Evolutionary conservation across 306 rosid genomes (phyloP), one percentile per base, ranked within the genome.

Genomic region (Prunus dulcis): DNA sequence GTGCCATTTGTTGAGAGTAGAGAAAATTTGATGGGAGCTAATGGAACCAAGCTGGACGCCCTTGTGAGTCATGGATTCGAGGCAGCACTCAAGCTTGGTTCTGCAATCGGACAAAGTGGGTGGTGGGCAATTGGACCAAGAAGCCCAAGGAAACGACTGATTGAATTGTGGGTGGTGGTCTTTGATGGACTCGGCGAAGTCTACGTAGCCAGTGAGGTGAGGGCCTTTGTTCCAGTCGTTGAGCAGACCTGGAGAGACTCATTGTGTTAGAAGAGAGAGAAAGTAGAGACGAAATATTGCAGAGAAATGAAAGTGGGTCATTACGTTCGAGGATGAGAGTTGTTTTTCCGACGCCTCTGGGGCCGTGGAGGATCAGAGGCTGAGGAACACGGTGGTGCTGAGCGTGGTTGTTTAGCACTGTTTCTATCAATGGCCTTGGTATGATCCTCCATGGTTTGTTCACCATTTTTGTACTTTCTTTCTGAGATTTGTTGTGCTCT

Each of bases 261-360:
- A 69, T 19, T 52, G 7, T 6, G 25, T 60, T 28, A 22, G 13
- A 3, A 28, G 30, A 43, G 18, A 43, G 68, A 34, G 7, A 19
- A 41, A 53, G 12, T 64, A 45, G 17, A 51, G 6, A 28, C 30
- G 6, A 23, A 25, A 13, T 5, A 65, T 20, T 4, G 7, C 5
- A 41, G 47, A 56, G 69, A 17, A 3, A 56, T 49, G 12, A 17
- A 38, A 46, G 4, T 53, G 52, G 34, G 28, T 8, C 22, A 23
- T 64, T 84, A 93, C 99, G 97, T 70, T 92, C 86, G 73, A 88
- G 92, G 25, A 95, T 83, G 88, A 95, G 92, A 32, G 99, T 86
- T 74, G 97, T 95, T 86, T 95, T 92, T 7, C 99, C 99, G 50
- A 82, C 93, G 84, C 98, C 98, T 76, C 97, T 77, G 66, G 97